Percentiles rank a stretch among this genome's conserved stretches.
These are phyloP conservation scores for Cyberlindnera amylophila DNA, from an alignment of 805 yeast genomes.

Conservation along the genomic window DNA sequence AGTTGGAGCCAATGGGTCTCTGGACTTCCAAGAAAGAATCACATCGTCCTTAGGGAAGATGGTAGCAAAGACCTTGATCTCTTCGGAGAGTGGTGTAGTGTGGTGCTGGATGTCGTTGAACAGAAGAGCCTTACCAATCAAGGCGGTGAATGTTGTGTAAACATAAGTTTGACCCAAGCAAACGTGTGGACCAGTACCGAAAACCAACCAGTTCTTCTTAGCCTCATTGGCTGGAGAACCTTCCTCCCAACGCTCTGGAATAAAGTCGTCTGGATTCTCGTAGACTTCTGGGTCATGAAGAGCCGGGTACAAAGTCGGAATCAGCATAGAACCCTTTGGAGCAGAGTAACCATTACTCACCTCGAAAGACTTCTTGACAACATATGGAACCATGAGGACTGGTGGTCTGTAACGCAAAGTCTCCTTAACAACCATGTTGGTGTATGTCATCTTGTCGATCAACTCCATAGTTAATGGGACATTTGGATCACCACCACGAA, in stretches of 20 bases:
- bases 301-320: conserved; percentile 93
- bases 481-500: conserved; percentile 73
- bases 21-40: conserved; percentile 63
- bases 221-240: conserved; percentile 73
- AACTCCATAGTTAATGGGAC: conserved; percentile 61
- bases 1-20: conserved; percentile 43
- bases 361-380: conserved; percentile 83
- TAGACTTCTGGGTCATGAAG: conserved; percentile 97
- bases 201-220: conserved; percentile 91
- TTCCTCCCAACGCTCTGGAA: conserved; percentile 93
- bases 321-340: conserved; percentile 96
- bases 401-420: conserved; percentile 95
- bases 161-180: conserved; percentile 96
- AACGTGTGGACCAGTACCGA: conserved; percentile 95
- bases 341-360: conserved; percentile 80
- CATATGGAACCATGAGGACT: conserved; percentile 96
- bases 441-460: conserved; percentile 83
- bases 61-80: conserved; percentile 94
- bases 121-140: conserved; percentile 89
- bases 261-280: conserved; percentile 88
- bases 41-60: conserved; percentile 97
- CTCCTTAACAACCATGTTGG: conserved; percentile 88
- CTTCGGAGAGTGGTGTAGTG: conserved; percentile 81
- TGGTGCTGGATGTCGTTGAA: conserved; percentile 77
- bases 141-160: conserved; percentile 79